Base-by-base conservation (phyloP, 306 rosid genomes). In the Glycine tomentella region DNA sequence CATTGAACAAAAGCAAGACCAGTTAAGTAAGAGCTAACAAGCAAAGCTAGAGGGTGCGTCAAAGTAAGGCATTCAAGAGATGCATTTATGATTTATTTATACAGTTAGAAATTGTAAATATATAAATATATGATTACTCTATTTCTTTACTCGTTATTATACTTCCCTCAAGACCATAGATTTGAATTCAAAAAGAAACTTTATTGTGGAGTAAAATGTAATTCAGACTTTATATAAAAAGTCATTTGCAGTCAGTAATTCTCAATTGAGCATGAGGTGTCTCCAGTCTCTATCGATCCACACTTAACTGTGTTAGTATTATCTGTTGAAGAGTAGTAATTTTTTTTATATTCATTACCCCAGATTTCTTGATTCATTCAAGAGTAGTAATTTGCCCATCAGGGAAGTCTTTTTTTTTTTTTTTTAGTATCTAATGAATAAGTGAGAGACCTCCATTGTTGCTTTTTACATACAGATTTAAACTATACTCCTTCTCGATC, bases 1-100 rank as follows among this genome's bases (percentile, higher is more conserved):
- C 25, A 31, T 2, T 0, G 90, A 87, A 52, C 77, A 59, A 63
- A 87, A 89, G 89, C 84, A 87, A 78, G 92, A 89, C 31, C 76
- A 49, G 46, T 78, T 71, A 33, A 78, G 83, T 82, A 77, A 87
- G 69, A 84, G 75, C 62, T 81, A 61, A 72, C 70, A 69, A 4
- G 31, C 40, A 13, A 38, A 61, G 57, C 33, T 2, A 14, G 69
- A 7, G 17, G 40, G 70, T 67, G 72, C 4, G 1, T 62, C 31
- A 40, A 40, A 40, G 7, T 40, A 5, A 40, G 6, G 44, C 46
- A 6, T 42, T 42, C 46, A 42, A 42, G 46, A 42, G 46, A 42
- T 42, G 46, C 46, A 42, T 70, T 57, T 59, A 38, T 59, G 12
- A 58, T 14, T 58, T 40, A 36, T 70, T 31, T 45, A n/a, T 10